These are phyloP conservation scores for Colletotrichum camelliae DNA, from an alignment of 2,329 filamentous ascomycete species.

Conservation along the genomic window DNA sequence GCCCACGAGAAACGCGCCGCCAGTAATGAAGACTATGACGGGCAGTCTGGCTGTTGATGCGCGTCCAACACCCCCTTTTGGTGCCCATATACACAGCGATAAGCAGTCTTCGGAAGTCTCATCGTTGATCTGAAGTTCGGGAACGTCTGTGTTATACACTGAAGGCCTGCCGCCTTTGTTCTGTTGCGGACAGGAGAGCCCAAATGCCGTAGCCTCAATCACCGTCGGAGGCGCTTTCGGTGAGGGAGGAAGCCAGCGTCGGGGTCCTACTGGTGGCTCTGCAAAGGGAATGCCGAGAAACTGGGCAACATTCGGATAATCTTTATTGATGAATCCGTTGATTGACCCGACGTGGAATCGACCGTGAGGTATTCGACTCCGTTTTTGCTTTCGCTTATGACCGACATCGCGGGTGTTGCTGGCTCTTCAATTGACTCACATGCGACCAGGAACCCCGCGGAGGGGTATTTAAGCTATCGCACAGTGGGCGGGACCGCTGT, in stretches of 20 bases:
- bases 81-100: background rate
- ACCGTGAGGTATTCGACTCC: background rate
- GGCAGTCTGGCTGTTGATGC: background rate
- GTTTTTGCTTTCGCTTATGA: background rate
- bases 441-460: background rate
- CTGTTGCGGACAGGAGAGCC: background rate
- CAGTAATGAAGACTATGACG: slow-evolving; percentile 8
- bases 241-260: background rate
- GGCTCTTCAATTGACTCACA: background rate
- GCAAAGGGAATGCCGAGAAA: background rate
- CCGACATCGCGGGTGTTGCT: background rate
- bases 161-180: background rate
- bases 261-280: background rate
- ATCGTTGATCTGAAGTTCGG: background rate
- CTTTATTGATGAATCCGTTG: background rate
- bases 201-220: background rate
- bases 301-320: background rate
- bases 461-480: background rate
- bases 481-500: background rate
- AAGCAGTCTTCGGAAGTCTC: background rate
- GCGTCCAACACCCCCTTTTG: background rate
- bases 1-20: slow-evolving; percentile 28
- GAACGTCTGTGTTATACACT: background rate
- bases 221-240: background rate
- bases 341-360: background rate